Evolutionary conservation across 2,329 filamentous ascomycete genomes (phyloP).

Genomic region (Botrytis medusae): DNA sequence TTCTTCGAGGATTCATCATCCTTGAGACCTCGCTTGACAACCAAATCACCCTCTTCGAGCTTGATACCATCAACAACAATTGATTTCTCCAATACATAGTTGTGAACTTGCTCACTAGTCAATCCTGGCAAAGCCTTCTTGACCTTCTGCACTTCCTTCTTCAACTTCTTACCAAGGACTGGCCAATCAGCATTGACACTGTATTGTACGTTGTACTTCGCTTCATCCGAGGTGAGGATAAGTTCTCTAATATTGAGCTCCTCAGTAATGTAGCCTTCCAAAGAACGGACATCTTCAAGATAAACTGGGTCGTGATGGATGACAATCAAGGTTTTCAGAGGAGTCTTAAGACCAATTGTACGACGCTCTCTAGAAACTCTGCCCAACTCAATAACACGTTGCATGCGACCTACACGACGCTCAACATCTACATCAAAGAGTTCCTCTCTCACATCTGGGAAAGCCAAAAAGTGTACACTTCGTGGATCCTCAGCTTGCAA

Average conservation of each 20-base stretch:
- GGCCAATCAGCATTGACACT: constrained; percentile 91
- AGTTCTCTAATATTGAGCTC: constrained; percentile 90
- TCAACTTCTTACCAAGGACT: constrained; percentile 91
- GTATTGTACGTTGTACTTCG: constrained; percentile 89
- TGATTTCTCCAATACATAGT: constrained; percentile 69
- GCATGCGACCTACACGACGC: constrained; percentile 85
- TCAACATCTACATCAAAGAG: constrained; percentile 86
- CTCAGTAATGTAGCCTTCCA: constrained; percentile 86
- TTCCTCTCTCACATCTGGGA: constrained; percentile 84
- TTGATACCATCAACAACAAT: constrained; percentile 84
- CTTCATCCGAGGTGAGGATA: constrained; percentile 81
- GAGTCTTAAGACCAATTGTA: constrained; percentile 83
- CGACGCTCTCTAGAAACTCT: constrained; percentile 83
- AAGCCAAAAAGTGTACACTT: constrained; percentile 89
- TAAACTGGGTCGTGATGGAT: constrained; percentile 83
- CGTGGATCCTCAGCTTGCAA: constrained; percentile 70
- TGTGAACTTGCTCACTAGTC: constrained; percentile 76
- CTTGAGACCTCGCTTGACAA: constrained; percentile 76
- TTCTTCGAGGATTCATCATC: constrained; percentile 69
- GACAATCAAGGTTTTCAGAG: constrained; percentile 84
- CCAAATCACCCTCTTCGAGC: constrained; percentile 78
- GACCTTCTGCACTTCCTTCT: constrained; percentile 89
- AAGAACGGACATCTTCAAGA: constrained; percentile 79
- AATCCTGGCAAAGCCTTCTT: constrained; percentile 84
- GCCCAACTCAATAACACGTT: constrained; percentile 89